Conservation (phyloP, 169 alveolate genomes). For the Plasmodium sp. region DNA sequence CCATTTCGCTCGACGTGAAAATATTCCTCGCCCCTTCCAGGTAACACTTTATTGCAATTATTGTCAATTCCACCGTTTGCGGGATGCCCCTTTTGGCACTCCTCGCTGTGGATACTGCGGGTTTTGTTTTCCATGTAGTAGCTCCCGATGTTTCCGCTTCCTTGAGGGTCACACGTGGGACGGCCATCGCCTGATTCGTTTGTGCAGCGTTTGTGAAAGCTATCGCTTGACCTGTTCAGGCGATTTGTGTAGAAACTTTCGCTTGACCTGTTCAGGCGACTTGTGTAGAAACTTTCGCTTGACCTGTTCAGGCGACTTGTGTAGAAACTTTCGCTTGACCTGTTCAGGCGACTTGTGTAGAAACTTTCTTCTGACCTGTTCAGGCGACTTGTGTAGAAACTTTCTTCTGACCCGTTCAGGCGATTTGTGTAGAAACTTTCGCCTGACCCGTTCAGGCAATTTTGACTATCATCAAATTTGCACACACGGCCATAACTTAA, state of each 20-base stretch:
- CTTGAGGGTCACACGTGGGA: neutral
- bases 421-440: neutral
- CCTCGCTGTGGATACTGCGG: conserved; percentile 4
- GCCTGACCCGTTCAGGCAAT: conserved; percentile 18
- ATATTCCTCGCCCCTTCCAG: conserved; percentile 9
- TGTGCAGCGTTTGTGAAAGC: too few relatives aligned
- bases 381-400: neutral
- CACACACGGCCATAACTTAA: conserved; percentile 8
- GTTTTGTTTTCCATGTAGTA: neutral
- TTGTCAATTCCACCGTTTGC: neutral
- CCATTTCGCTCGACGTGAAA: neutral
- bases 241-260: too few relatives aligned
- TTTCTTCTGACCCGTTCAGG: conserved; percentile 4
- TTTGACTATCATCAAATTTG: conserved; percentile 18
- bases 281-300: too few relatives aligned
- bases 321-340: too few relatives aligned
- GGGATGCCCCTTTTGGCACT: neutral
- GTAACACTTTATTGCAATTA: conserved; percentile 1
- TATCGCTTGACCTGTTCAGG: too few relatives aligned
- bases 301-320: too few relatives aligned
- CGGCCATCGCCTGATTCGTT: neutral
- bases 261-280: too few relatives aligned
- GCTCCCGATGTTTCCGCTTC: neutral
- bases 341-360: too few relatives aligned
- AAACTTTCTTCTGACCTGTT: too few relatives aligned